Evolutionary conservation across 257 asterid species (phyloP).

Genomic region (Fraxinus quadrangulata): DNA sequence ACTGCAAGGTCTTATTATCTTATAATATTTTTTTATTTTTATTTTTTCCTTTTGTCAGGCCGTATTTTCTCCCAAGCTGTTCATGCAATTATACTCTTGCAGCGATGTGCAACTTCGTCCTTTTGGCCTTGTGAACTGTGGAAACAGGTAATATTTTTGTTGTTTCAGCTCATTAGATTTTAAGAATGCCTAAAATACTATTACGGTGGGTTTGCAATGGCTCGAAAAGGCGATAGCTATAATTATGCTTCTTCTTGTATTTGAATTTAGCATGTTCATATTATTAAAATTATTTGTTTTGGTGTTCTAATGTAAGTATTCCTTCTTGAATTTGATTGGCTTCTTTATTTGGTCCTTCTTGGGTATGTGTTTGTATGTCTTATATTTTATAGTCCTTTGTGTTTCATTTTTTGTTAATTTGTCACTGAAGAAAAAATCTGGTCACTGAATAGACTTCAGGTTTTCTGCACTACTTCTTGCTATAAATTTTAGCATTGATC

Average conservation of each 20-base stretch:
- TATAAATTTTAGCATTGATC: neutral
- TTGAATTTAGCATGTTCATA: neutral
- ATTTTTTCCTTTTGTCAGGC: constrained; percentile 33
- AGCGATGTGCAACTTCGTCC: constrained; percentile 44
- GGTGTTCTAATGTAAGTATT: neutral
- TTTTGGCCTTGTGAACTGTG: constrained; percentile 59
- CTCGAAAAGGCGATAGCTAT: neutral
- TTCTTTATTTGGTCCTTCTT: neutral
- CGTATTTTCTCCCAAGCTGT: constrained; percentile 43
- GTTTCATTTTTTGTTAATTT: neutral
- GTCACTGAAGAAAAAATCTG: neutral
- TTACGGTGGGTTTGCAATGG: neutral
- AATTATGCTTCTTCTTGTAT: neutral
- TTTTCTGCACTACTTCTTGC: neutral
- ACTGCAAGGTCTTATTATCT: constrained; percentile 9
- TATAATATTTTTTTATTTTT: neutral
- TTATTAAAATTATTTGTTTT: neutral
- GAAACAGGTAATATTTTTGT: constrained; percentile 46
- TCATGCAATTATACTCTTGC: constrained; percentile 51
- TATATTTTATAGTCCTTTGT: neutral
- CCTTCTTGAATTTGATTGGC: neutral
- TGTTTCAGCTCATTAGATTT: neutral
- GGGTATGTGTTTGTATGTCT: neutral
- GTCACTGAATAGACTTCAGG: neutral
- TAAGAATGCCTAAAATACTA: neutral